Conservation (phyloP, 2,329 filamentous ascomycete genomes). For the Trichoderma sp. region DNA sequence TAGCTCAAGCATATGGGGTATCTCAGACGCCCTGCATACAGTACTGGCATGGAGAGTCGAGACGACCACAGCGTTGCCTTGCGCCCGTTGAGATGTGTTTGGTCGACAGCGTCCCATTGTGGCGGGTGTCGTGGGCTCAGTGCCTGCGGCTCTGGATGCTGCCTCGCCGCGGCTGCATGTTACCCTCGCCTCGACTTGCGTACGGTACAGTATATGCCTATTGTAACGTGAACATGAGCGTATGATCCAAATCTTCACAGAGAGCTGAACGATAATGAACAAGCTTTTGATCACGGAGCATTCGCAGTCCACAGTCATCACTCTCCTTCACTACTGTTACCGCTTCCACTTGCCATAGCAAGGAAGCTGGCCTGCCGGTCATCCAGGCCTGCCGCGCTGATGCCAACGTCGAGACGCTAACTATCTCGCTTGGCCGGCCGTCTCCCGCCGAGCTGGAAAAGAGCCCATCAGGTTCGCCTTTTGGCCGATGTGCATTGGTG, state of each 20-base stretch:
- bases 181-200: conserved; percentile 3
- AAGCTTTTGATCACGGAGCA: too few species aligned
- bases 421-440: conserved; percentile 17
- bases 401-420: not conserved
- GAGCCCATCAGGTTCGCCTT: not conserved
- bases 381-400: not conserved
- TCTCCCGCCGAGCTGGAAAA: conserved; percentile 8
- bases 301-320: not conserved
- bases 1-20: not conserved
- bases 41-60: not conserved
- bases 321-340: not conserved
- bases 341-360: not conserved
- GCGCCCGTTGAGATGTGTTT: not conserved
- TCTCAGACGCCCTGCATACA: not conserved
- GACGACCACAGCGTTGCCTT: not conserved
- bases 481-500: conserved; percentile 12
- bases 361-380: not conserved
- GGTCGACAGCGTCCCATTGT: not conserved
- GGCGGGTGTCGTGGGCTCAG: not conserved
- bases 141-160: not conserved
- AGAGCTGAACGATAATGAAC: not conserved
- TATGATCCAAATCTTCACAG: not conserved
- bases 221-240: not conserved
- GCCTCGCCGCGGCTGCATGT: conserved; percentile 7
- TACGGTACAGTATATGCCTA: not conserved